Percentiles rank a stretch among this genome's conserved stretches.
phyloP scores from a whole-genome alignment of 78 protist species.

The Polysphondylium violaceum region DNA sequence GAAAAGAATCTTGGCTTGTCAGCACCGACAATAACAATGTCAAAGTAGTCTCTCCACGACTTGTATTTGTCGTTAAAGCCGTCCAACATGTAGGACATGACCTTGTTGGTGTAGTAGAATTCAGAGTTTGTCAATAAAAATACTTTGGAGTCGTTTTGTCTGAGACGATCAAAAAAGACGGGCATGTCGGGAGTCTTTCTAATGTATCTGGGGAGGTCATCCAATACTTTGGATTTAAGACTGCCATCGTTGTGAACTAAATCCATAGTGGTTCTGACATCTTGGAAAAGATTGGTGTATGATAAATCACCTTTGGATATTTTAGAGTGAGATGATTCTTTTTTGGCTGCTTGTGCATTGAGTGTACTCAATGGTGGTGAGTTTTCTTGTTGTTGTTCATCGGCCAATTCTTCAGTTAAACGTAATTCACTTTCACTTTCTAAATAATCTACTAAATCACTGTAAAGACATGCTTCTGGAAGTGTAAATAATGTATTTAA shows the following conservation, averaged over 20 bases:
- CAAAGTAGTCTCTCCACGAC: constrained; percentile 81
- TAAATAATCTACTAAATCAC: constrained; percentile 72
- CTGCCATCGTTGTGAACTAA: constrained; percentile 75
- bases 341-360: background rate
- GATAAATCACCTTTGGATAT: constrained; percentile 41
- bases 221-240: constrained; percentile 73
- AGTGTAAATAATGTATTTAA: constrained; percentile 81
- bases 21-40: constrained; percentile 81
- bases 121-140: constrained; percentile 78
- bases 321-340: background rate
- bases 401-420: constrained; percentile 70
- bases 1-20: constrained; percentile 85
- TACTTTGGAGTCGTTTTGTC: constrained; percentile 60
- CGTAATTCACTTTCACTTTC: constrained; percentile 56
- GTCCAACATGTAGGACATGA: constrained; percentile 80
- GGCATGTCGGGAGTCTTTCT: constrained; percentile 68
- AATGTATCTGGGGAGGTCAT: constrained; percentile 78
- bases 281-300: constrained; percentile 70
- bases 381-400: constrained; percentile 74
- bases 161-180: constrained; percentile 70
- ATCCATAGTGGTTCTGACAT: constrained; percentile 76
- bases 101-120: constrained; percentile 71
- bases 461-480: constrained; percentile 83
- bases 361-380: constrained; percentile 49
- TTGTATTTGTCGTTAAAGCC: constrained; percentile 37